A percentile compares a stretch with the other conserved stretches of the same genome.
phyloP scores from a whole-genome alignment of 305 asterid genomes.

The Salvia sclarea region DNA sequence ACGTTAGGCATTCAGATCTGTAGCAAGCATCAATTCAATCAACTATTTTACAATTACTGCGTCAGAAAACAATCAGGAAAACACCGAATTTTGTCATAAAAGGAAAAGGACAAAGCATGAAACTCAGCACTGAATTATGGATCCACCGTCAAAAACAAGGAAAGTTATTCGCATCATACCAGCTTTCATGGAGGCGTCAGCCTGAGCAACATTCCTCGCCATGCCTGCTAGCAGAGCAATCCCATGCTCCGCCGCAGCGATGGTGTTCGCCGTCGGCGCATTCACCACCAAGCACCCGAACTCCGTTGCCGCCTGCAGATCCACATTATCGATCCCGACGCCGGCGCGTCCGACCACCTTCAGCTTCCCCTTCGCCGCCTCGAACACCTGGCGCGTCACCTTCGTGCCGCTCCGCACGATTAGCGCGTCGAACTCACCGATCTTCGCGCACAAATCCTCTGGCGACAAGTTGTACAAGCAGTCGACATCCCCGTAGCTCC shows the following conservation, averaged over 20 bases:
- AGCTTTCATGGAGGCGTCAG: conserved; percentile 94
- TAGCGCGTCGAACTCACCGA: conserved; percentile 70
- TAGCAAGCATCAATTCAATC: background rate
- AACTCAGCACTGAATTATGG: conserved; percentile 14
- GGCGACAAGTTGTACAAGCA: conserved; percentile 68
- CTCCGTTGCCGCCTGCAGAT: conserved; percentile 97
- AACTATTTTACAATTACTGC: background rate
- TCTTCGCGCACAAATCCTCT: conserved; percentile 70
- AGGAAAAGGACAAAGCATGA: background rate
- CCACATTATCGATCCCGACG: conserved; percentile 92
- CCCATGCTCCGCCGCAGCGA: conserved; percentile 97
- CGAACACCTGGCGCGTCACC: conserved; percentile 89
- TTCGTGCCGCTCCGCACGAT: conserved; percentile 94
- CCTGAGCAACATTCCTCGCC: conserved; percentile 93
- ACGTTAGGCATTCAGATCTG: conserved; percentile 28
- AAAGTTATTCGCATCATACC: conserved; percentile 43
- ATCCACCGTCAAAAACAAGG: conserved; percentile 21
- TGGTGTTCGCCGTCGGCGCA: conserved; percentile 94
- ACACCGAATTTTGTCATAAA: background rate
- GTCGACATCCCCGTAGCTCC: conserved; percentile 60
- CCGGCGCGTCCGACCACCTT: conserved; percentile 96
- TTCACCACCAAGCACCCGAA: conserved; percentile 86
- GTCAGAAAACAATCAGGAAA: background rate
- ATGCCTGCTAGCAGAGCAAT: conserved; percentile 78
- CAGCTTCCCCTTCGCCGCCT: conserved; percentile 75